Conservation (phyloP, 169 alveolate species). For the Plasmodium sp. region DNA sequence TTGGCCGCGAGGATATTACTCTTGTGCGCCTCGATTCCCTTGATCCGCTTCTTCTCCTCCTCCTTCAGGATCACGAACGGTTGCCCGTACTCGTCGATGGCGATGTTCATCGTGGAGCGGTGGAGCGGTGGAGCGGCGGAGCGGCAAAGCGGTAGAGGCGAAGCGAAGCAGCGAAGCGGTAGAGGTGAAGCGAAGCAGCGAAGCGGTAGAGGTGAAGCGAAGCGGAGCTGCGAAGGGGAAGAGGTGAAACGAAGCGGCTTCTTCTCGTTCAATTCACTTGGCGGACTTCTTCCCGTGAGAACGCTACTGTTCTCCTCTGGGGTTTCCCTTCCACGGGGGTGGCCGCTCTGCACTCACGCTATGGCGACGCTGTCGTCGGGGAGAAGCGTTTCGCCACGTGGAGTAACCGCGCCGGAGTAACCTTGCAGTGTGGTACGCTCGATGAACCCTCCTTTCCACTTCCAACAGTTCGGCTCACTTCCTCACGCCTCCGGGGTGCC, state of each 20-base stretch:
- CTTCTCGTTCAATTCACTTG: neutral
- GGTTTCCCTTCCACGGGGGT: too few relatives aligned
- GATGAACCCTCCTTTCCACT: neutral
- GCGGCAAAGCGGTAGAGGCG: neutral
- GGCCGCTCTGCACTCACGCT: neutral
- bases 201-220: neutral
- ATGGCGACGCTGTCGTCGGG: neutral
- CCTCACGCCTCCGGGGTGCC: neutral
- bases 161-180: neutral
- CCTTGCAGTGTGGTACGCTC: neutral
- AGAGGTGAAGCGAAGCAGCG: neutral
- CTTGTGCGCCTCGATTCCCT: constrained; percentile 98
- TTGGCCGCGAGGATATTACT: constrained; percentile 98
- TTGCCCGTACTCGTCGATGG: constrained; percentile 98
- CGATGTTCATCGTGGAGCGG: constrained; percentile 87
- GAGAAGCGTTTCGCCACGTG: neutral
- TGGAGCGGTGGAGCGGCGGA: neutral
- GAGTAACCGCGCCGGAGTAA: neutral
- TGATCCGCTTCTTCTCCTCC: constrained; percentile 96
- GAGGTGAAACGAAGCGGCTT: too few relatives aligned
- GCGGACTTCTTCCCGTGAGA: too few relatives aligned
- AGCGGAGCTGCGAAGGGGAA: neutral
- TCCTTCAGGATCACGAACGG: constrained; percentile 98
- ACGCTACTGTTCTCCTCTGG: too few relatives aligned
- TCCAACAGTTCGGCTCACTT: neutral